phyloP scores from a whole-genome alignment of 2,329 filamentous ascomycete species.

The Aspergillus fructus region DNA sequence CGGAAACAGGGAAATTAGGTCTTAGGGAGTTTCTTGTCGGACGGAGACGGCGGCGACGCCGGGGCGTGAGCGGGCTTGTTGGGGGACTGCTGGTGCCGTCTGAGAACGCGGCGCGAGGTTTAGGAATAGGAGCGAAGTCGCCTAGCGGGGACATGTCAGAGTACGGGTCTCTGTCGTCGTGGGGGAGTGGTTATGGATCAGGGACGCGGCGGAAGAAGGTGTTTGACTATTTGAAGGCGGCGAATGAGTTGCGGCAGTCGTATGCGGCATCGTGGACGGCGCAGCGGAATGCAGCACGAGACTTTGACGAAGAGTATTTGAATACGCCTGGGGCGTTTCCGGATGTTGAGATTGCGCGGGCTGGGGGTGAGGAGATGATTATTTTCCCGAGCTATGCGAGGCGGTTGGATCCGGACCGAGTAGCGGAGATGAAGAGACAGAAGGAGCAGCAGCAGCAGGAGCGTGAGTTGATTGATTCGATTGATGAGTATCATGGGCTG shows the following conservation, averaged over 20 bases:
- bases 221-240: conserved; percentile 69
- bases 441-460: conserved; percentile 17
- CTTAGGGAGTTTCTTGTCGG: conserved; percentile 28
- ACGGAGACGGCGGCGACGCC: conserved; percentile 22
- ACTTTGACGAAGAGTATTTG: conserved; percentile 46
- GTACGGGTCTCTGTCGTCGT: conserved; percentile 24
- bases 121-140: not conserved
- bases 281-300: conserved; percentile 43
- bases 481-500: conserved; percentile 43
- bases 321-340: conserved; percentile 75
- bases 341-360: conserved; percentile 75
- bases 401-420: conserved; percentile 58
- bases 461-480: conserved; percentile 30
- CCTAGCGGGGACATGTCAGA: conserved; percentile 23
- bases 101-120: conserved; percentile 12
- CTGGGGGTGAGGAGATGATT: conserved; percentile 87
- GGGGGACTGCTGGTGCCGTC: conserved; percentile 9
- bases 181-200: conserved; percentile 25
- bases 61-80: conserved; percentile 11
- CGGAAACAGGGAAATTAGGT: conserved; percentile 23
- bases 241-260: conserved; percentile 68
- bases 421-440: conserved; percentile 24
- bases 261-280: conserved; percentile 58
- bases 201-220: conserved; percentile 77
- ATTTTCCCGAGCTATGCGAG: conserved; percentile 93